These are phyloP conservation scores for Coniosporium tulheliwenetii DNA, from an alignment of 2,329 filamentous ascomycete genomes.

Conservation along the genomic window DNA sequence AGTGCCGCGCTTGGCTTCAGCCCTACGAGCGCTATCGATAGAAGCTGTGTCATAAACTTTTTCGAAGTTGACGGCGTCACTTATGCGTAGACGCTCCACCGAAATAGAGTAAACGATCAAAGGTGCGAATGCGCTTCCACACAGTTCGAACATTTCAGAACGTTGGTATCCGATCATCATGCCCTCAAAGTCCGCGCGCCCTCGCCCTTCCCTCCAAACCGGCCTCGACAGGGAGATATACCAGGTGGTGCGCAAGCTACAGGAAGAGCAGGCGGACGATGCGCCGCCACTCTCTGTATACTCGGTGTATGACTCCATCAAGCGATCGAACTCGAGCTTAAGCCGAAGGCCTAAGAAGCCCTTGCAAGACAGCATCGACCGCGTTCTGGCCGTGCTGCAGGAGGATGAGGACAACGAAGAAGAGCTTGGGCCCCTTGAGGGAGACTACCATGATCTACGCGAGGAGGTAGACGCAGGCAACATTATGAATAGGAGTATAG, in stretches of 20 bases:
- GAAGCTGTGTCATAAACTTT: too few species aligned
- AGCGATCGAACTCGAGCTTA: conserved; percentile 72
- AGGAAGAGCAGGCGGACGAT: conserved; percentile 36
- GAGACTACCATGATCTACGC: conserved; percentile 3
- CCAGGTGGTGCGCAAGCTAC: conserved; percentile 59
- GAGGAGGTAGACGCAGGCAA: conserved; percentile 25
- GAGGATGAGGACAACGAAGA: conserved; percentile 43
- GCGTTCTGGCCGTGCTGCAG: conserved; percentile 59
- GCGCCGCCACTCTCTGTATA: conserved; percentile 41
- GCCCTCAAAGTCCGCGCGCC: conserved; percentile 9
- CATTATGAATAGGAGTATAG: conserved; percentile 50
- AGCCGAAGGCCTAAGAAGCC: conserved; percentile 68
- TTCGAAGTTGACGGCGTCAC: too few species aligned
- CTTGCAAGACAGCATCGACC: conserved; percentile 72
- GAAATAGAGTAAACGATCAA: too few species aligned
- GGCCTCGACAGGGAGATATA: conserved; percentile 43
- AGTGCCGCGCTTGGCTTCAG: too few species aligned
- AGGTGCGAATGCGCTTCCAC: too few species aligned
- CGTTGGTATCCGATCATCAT: conserved; percentile 6
- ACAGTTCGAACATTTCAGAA: not conserved
- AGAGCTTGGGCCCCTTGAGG: conserved; percentile 28
- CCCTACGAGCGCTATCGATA: too few species aligned
- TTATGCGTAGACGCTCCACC: too few species aligned
- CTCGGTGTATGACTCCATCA: conserved; percentile 63
- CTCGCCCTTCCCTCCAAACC: conserved; percentile 17